Percentiles rank a stretch among this genome's conserved stretches.
Evolutionary conservation across 768 basidiomycete genomes (phyloP).

Genomic region (Leccinum incarnatum): DNA sequence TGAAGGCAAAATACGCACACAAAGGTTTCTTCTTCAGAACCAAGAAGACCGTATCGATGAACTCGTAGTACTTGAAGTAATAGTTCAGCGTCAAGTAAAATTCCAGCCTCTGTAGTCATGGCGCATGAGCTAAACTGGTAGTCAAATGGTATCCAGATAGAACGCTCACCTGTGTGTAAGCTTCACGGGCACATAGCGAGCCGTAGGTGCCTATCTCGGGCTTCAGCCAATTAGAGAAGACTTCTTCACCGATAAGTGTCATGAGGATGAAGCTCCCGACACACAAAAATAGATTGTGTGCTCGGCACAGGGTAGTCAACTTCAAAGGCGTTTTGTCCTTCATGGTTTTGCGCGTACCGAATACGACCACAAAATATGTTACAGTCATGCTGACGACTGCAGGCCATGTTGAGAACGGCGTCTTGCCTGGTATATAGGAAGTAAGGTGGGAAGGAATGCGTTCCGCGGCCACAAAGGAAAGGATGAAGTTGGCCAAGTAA

Average conservation of each 20-base stretch:
- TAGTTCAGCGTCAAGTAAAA: conserved; percentile 97
- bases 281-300: conserved; percentile 85
- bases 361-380: conserved; percentile 83
- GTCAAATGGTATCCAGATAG: not conserved
- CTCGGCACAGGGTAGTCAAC: conserved; percentile 76
- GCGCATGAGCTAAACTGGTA: not conserved
- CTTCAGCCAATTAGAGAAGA: conserved; percentile 72
- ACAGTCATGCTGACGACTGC: conserved; percentile 65
- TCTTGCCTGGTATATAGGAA: conserved; percentile 68
- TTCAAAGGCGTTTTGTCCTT: conserved; percentile 65
- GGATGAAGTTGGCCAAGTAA: conserved; percentile 66
- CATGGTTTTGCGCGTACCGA: conserved; percentile 81
- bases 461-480: conserved; percentile 47
- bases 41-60: conserved; percentile 93
- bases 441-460: conserved; percentile 55
- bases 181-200: conserved; percentile 64
- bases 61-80: conserved; percentile 93
- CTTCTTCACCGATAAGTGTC: conserved; percentile 82
- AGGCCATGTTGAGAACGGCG: conserved; percentile 75
- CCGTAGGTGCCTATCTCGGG: conserved; percentile 73
- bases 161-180: conserved; percentile 80
- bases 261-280: conserved; percentile 76
- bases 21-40: conserved; percentile 96
- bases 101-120: conserved; percentile 64
- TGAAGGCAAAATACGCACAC: conserved; percentile 46